Percentiles rank a stretch among this genome's conserved stretches.
Evolutionary conservation across 2,329 filamentous ascomycete species (phyloP).

Genomic region (Fusarium citri): DNA sequence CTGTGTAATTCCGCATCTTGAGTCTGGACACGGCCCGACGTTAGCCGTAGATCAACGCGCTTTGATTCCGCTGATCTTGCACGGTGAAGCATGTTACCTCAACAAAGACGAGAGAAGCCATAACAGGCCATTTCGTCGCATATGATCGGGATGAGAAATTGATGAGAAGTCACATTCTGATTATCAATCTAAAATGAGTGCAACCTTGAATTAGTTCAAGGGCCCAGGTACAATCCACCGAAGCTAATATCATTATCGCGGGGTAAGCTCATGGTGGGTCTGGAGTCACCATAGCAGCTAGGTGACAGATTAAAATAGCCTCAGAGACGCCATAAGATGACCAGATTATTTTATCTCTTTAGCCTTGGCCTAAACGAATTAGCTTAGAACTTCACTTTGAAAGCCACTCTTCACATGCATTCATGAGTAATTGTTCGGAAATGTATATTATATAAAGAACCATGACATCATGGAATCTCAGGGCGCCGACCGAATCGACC

Average conservation of each 20-base stretch:
- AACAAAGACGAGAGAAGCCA: not conserved
- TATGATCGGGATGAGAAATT: constrained; percentile 9
- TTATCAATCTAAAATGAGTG: not conserved
- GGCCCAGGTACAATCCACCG: constrained; percentile 2
- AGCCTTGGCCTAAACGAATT: too few species aligned
- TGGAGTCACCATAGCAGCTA: too few species aligned
- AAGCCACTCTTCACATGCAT: not conserved
- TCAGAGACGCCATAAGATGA: too few species aligned
- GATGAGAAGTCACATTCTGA: not conserved
- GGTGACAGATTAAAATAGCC: too few species aligned
- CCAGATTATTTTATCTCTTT: too few species aligned
- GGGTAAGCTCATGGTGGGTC: constrained; percentile 19
- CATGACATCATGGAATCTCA: constrained; percentile 30
- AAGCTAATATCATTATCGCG: constrained; percentile 20
- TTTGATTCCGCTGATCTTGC: constrained; percentile 38
- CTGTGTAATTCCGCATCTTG: constrained; percentile 42
- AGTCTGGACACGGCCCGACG: constrained; percentile 44
- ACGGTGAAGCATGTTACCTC: constrained; percentile 7
- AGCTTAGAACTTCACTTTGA: too few species aligned
- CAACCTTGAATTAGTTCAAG: not conserved
- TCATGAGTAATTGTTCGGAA: not conserved
- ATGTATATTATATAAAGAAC: constrained; percentile 40
- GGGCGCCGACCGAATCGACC: constrained; percentile 33
- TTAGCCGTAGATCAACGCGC: constrained; percentile 43
- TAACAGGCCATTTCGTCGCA: constrained; percentile 16